Percentiles rank a stretch among this genome's conserved stretches.
phyloP scores from a whole-genome alignment of 805 yeast genomes.

The Blastobotrys chiropterorum region DNA sequence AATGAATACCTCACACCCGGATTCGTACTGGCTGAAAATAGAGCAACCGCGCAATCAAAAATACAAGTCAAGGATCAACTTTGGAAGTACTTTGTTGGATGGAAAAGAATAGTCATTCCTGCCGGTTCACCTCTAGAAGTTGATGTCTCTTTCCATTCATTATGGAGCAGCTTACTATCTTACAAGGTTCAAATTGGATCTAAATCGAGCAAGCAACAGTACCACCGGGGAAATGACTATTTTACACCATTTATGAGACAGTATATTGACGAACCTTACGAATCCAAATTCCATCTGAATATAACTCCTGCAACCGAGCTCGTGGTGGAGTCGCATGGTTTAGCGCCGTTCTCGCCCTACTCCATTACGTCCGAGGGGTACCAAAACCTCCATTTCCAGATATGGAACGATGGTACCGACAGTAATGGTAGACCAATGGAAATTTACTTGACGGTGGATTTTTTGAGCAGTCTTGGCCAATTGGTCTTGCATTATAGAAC shows the following conservation, averaged over 20 bases:
- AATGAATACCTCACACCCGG: slow-evolving; percentile 20
- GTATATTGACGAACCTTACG: slow-evolving; percentile 55
- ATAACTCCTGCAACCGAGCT: slow-evolving; percentile 36
- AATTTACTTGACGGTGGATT: slow-evolving; percentile 35
- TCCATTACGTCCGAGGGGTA: slow-evolving; percentile 9
- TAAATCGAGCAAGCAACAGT: slow-evolving; percentile 5
- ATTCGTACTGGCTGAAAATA: slow-evolving; percentile 24
- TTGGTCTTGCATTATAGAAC: slow-evolving; percentile 73
- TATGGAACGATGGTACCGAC: slow-evolving; percentile 2
- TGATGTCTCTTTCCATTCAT: slow-evolving; percentile 45
- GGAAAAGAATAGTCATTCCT: slow-evolving; percentile 33
- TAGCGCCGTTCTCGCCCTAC: slow-evolving; percentile 14
- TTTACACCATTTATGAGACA: slow-evolving; percentile 68
- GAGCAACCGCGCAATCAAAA: slow-evolving; percentile 23
- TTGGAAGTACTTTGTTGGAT: slow-evolving; percentile 16
- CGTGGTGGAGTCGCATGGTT: slow-evolving; percentile 12
- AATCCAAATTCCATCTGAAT: slow-evolving; percentile 73
- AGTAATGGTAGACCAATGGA: not conserved
- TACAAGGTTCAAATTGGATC: slow-evolving; percentile 35
- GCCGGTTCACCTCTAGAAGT: slow-evolving; percentile 36
- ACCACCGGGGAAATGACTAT: slow-evolving; percentile 4
- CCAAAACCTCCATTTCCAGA: slow-evolving; percentile 5
- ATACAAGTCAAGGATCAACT: slow-evolving; percentile 19
- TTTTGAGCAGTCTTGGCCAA: slow-evolving; percentile 55
- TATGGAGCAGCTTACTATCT: slow-evolving; percentile 57